Conservation (phyloP, 495 filamentous ascomycete genomes). For the Cudoniella acicularis region DNA sequence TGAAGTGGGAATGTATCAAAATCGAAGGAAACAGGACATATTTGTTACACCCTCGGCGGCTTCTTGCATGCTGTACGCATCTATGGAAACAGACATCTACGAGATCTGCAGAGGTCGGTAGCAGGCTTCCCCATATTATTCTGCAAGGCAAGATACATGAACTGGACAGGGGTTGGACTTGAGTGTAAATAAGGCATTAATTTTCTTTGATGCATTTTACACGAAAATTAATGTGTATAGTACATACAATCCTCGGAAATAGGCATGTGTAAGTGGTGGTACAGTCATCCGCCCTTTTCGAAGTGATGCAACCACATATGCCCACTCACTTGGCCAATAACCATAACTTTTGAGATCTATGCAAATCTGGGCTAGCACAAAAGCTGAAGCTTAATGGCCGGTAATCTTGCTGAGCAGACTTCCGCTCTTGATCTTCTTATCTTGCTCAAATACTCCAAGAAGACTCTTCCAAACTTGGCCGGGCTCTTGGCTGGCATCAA, state of each 20-base stretch:
- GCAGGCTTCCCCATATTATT: conserved; percentile 1
- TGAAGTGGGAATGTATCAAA: background rate
- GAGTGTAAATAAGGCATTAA: conserved; percentile 5
- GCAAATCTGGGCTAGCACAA: conserved; percentile 17
- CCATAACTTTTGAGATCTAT: conserved; percentile 23
- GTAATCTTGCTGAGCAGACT: conserved; percentile 46
- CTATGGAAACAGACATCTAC: background rate
- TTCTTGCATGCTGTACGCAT: background rate
- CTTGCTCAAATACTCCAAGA: conserved; percentile 66
- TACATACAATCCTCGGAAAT: conserved; percentile 10
- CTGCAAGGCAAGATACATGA: background rate
- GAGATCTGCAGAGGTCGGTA: background rate
- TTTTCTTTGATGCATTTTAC: conserved; percentile 10
- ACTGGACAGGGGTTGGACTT: background rate
- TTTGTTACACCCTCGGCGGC: background rate
- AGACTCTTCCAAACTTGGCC: conserved; percentile 93
- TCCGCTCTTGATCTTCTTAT: conserved; percentile 46
- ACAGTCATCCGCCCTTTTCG: conserved; percentile 16
- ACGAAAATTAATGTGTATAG: conserved; percentile 14
- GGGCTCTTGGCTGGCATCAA: conserved; percentile 96
- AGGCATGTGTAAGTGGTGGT: conserved; percentile 20
- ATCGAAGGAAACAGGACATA: background rate
- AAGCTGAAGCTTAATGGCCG: conserved; percentile 17
- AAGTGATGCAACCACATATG: conserved; percentile 10
- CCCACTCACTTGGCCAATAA: conserved; percentile 2